Conservation (phyloP, 345 rosid species). For the Pugionium cornutum region DNA sequence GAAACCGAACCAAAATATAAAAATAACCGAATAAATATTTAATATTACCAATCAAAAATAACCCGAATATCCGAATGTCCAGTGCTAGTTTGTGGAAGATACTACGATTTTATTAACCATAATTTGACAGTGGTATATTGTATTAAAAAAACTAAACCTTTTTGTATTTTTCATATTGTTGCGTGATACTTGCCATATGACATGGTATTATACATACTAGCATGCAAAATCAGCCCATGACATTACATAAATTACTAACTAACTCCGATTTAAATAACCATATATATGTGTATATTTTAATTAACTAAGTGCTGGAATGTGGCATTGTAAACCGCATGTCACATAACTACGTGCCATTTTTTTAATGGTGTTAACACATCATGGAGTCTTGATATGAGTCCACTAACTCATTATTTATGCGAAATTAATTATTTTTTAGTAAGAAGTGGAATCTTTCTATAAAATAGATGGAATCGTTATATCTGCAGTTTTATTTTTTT, state of each 20-base stretch:
- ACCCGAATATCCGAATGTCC: too few relatives aligned
- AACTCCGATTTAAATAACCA: background rate
- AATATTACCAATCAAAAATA: too few relatives aligned
- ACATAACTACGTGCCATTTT: background rate
- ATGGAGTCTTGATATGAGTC: too few relatives aligned
- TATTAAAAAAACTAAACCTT: background rate
- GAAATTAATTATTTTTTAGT: slow-evolving; percentile 1
- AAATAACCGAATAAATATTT: too few relatives aligned
- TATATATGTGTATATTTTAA: background rate
- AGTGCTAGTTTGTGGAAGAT: too few relatives aligned
- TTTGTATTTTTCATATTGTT: background rate
- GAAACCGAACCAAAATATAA: too few relatives aligned
- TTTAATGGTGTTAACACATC: too few relatives aligned
- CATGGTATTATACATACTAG: background rate
- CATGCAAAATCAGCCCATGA: slow-evolving; percentile 3
- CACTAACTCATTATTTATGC: slow-evolving; percentile 28
- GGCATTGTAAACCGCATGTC: slow-evolving; percentile 1
- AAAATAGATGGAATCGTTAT: slow-evolving; percentile 15
- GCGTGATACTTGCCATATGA: slow-evolving; percentile 5
- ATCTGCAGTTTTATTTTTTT: background rate
- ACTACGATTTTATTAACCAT: too few relatives aligned
- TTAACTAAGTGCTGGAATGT: background rate
- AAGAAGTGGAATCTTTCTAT: slow-evolving; percentile 21
- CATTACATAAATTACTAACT: background rate
- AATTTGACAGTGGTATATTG: background rate